Percentiles rank a stretch among this genome's conserved stretches.
Evolutionary conservation across 2,329 filamentous ascomycete species (phyloP).

Genomic region (Cladosporium sp.): DNA sequence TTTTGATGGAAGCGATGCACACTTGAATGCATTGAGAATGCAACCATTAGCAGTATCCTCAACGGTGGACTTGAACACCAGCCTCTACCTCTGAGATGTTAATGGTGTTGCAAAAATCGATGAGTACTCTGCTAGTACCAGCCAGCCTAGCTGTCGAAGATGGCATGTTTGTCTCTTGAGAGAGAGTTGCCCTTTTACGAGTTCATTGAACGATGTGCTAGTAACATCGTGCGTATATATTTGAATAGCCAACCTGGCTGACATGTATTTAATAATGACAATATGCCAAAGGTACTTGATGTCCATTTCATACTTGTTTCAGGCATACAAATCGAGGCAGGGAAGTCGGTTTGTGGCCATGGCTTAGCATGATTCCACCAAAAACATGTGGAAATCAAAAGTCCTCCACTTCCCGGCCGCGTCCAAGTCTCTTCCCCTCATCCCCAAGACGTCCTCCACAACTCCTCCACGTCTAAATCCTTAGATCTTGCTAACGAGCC

Average conservation of each 20-base stretch:
- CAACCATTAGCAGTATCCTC: neutral
- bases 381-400: neutral
- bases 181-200: neutral
- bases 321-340: neutral
- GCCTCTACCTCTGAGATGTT: neutral
- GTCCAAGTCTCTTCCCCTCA: constrained; percentile 13
- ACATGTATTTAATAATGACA: neutral
- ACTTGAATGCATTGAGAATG: neutral
- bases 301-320: neutral
- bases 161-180: neutral
- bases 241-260: neutral
- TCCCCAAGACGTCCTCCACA: constrained; percentile 5
- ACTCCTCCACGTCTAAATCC: constrained; percentile 10
- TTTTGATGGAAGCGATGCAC: neutral
- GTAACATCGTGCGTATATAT: neutral
- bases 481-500: neutral
- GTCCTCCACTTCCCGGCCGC: constrained; percentile 11
- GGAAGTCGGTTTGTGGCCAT: neutral
- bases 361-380: neutral
- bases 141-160: neutral
- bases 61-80: neutral
- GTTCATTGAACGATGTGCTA: neutral
- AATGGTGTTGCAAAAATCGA: neutral
- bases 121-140: neutral
- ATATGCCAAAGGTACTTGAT: neutral